phyloP scores from a whole-genome alignment of 2,329 filamentous ascomycete genomes.

The Alternaria brassicae region DNA sequence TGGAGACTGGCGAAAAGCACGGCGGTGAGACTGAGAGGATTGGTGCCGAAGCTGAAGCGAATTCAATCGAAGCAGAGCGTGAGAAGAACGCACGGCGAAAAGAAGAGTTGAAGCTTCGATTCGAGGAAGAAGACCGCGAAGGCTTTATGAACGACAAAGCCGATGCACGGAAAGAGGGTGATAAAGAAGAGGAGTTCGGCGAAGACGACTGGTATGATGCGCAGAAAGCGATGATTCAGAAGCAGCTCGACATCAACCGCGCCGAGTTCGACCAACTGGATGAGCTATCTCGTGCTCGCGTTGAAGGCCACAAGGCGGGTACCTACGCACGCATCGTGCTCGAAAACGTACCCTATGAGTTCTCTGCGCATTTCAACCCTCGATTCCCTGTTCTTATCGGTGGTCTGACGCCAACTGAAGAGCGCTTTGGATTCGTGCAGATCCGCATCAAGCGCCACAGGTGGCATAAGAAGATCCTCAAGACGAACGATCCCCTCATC shows the following conservation, averaged over 20 bases:
- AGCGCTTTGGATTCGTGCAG: conserved; percentile 94
- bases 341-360: conserved; percentile 88
- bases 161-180: conserved; percentile 72
- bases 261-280: conserved; percentile 90
- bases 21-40: conserved; percentile 50
- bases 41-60: conserved; percentile 54
- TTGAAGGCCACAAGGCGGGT: conserved; percentile 90
- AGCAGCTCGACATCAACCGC: conserved; percentile 96
- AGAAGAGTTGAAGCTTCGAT: conserved; percentile 91
- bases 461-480: conserved; percentile 99
- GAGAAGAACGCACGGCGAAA: conserved; percentile 90
- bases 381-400: conserved; percentile 86
- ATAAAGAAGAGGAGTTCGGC: conserved; percentile 79
- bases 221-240: conserved; percentile 93
- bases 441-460: conserved; percentile 95
- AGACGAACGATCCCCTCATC: conserved; percentile 96
- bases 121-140: conserved; percentile 98
- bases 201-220: conserved; percentile 99
- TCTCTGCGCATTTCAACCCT: conserved; percentile 81
- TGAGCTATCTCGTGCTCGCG: conserved; percentile 78
- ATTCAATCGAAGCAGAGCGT: conserved; percentile 81
- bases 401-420: conserved; percentile 90
- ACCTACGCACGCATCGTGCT: conserved; percentile 93
- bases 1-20: conserved; percentile 76
- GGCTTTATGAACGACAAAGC: conserved; percentile 92